Percentiles rank a stretch among this genome's conserved stretches.
Evolutionary conservation across 2,329 filamentous ascomycete species (phyloP).

Genomic region (Onygenales sp.): DNA sequence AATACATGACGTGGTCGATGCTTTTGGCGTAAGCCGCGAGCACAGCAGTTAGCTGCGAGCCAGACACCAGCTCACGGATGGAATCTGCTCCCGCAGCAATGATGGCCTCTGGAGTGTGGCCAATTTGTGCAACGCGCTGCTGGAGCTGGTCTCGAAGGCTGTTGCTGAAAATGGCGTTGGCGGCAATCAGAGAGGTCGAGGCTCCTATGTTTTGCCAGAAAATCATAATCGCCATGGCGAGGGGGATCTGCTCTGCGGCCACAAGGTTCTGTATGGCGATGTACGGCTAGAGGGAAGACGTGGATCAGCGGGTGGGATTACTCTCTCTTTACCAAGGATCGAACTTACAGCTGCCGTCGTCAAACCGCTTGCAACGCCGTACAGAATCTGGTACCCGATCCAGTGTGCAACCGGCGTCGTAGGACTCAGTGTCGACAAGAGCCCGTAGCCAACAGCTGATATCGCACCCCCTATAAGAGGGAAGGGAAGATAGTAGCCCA

Average conservation of each 20-base stretch:
- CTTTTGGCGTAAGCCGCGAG: constrained; percentile 19
- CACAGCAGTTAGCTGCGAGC: constrained; percentile 16
- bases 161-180: constrained; percentile 20
- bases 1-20: constrained; percentile 21
- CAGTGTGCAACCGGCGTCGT: constrained; percentile 14
- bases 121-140: constrained; percentile 10
- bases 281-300: constrained; percentile 11
- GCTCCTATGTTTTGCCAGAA: constrained; percentile 25
- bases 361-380: constrained; percentile 13
- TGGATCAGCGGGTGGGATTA: neutral
- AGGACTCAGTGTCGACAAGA: constrained; percentile 22
- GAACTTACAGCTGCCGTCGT: constrained; percentile 9
- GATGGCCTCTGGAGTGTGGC: constrained; percentile 14
- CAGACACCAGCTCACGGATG: constrained; percentile 17
- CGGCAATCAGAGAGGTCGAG: constrained; percentile 21
- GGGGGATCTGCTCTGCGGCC: constrained; percentile 15
- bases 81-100: constrained; percentile 16
- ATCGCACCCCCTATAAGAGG: constrained; percentile 20
- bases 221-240: constrained; percentile 21
- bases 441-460: constrained; percentile 20
- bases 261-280: constrained; percentile 21
- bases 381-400: constrained; percentile 23
- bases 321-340: neutral
- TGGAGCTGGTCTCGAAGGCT: constrained; percentile 14
- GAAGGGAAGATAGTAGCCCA: constrained; percentile 27